Evolutionary conservation across 225 moss, liverwort and hornwort species (phyloP), one percentile per base, ranked within the genome.

Genomic region (Climacium dendroides): DNA sequence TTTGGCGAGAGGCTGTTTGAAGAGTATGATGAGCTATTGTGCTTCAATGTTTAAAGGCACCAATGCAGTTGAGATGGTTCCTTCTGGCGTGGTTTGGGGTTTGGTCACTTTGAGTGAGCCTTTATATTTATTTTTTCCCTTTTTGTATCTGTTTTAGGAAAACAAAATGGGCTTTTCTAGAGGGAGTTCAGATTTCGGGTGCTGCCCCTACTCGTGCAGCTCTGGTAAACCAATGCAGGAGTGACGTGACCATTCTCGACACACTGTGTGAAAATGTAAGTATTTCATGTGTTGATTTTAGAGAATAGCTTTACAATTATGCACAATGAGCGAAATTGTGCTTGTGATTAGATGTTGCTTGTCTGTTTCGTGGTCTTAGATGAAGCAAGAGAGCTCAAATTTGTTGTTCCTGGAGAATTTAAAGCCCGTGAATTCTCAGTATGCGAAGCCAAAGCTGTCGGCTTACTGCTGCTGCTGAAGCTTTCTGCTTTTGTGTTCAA

Each of bases 121-220:
- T 84, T 88, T 25, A 86, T 50, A 37, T 24, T 9, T 43, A 13
- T 35, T 35, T 53, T 50, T 32, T 3, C 6, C 54, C 39, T 30
- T 62, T 72, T 58, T 78, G 39, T 65, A 55, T 84, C 71, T 82
- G 58, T 78, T 85, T 25, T 88, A 98, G 98, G 79, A 95, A 95
- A 71, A 95, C 96, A 35, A 94, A 92, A 66, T 99, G 99, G 99
- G 89, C 93, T 30, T 99, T 97, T 91, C 89, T 99, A 88, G 95
- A 95, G 82, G 92, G 95, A 63, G 92, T 97, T 35, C 93, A 99
- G 66, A 90, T 79, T 65, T 90, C 92, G 41, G 99, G 97, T 88
- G 95, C 94, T 84, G 92, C 97, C 84, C 96, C 92, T 82, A 95
- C 99, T 81, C 97, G 99, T 57, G 86, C 90, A 61, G 94, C 92